phyloP scores from a whole-genome alignment of 176 grass and related monocot genomes.

The Cenchrus purpureus region DNA sequence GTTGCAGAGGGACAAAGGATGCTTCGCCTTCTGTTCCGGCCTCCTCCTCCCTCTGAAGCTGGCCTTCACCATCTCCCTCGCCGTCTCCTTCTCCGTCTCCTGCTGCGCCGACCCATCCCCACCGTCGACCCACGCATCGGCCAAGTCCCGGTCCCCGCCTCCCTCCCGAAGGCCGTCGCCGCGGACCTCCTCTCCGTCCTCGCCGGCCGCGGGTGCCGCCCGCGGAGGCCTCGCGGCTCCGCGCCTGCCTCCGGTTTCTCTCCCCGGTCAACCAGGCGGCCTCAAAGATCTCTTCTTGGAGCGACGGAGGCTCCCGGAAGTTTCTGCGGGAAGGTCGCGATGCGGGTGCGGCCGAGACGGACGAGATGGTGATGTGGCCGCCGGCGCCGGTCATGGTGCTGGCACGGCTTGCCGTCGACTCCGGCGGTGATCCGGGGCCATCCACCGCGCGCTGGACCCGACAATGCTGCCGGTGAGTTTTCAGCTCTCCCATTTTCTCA shows the following conservation, averaged over 20 bases:
- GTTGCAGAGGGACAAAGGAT: constrained; percentile 18
- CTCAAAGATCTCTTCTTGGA: constrained; percentile 2
- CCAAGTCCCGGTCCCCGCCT: constrained; percentile 15
- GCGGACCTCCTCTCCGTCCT: constrained; percentile 80
- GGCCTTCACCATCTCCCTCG: constrained; percentile 70
- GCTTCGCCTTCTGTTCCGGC: not conserved
- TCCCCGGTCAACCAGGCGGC: constrained; percentile 45
- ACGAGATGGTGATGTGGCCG: constrained; percentile 90
- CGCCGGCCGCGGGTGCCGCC: constrained; percentile 54
- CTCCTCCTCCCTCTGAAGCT: constrained; percentile 62
- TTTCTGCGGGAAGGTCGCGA: constrained; percentile 31
- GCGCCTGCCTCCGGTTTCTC: constrained; percentile 73
- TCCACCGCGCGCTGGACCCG: constrained; percentile 76
- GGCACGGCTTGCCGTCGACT: constrained; percentile 76
- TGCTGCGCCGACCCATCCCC: constrained; percentile 42
- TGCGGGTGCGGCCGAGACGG: constrained; percentile 23
- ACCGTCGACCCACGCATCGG: not conserved
- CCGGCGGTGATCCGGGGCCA: constrained; percentile 70
- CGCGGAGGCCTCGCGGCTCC: constrained; percentile 49
- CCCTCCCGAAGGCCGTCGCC: constrained; percentile 52
- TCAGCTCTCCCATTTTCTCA: not conserved
- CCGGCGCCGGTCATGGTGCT: constrained; percentile 84
- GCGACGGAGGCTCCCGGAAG: constrained; percentile 33
- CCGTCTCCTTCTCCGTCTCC: constrained; percentile 65
- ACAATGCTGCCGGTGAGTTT: constrained; percentile 67